phyloP scores from a whole-genome alignment of 257 asterid species.

The Jacaranda mimosifolia region DNA sequence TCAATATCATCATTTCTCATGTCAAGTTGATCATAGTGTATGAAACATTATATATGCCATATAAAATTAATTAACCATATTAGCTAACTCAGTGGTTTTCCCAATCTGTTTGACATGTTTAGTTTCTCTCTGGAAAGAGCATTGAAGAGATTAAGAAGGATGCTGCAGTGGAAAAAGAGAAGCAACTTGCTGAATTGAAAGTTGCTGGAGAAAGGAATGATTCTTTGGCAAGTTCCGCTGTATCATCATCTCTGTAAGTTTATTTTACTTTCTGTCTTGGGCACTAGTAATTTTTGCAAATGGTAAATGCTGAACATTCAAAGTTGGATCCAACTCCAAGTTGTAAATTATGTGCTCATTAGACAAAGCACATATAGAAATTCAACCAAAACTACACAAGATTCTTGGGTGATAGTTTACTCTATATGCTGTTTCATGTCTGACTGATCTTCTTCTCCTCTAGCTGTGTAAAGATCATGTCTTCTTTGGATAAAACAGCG shows the following conservation, averaged over 20 bases:
- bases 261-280: background rate
- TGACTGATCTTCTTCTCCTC: background rate
- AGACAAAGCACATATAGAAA: background rate
- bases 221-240: slow-evolving; percentile 42
- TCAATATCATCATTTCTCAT: background rate
- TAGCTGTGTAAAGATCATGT: background rate
- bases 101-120: slow-evolving; percentile 31
- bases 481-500: background rate
- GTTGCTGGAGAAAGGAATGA: slow-evolving; percentile 46
- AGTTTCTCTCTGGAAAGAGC: slow-evolving; percentile 73
- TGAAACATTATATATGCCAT: slow-evolving; percentile 1
- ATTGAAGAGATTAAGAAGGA: slow-evolving; percentile 71
- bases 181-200: slow-evolving; percentile 46
- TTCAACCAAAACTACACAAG: background rate
- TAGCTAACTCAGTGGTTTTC: slow-evolving; percentile 20
- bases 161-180: slow-evolving; percentile 53
- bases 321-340: background rate
- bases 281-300: background rate
- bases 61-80: background rate
- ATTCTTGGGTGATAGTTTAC: background rate
- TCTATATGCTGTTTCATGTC: background rate
- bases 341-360: slow-evolving; percentile 1
- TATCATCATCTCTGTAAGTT: slow-evolving; percentile 43
- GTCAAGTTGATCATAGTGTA: slow-evolving; percentile 14
- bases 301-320: background rate